phyloP scores from a whole-genome alignment of 2,329 filamentous ascomycete species.

The Tolypocladium capitatum region DNA sequence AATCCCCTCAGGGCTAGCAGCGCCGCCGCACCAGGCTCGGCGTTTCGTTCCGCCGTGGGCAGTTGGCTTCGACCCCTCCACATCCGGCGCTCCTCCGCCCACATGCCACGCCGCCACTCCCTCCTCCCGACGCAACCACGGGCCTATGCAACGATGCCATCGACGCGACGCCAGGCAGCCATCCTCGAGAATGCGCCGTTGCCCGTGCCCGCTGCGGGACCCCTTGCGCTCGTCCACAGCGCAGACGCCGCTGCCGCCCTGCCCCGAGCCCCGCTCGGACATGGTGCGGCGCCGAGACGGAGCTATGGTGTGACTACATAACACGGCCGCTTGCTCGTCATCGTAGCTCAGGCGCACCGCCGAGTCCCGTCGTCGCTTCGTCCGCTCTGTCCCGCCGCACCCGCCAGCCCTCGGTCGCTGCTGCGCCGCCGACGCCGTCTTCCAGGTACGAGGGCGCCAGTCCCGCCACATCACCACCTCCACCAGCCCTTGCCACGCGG shows the following conservation, averaged over 20 bases:
- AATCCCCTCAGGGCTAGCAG: neutral
- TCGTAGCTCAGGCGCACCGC: no score
- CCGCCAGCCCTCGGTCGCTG: neutral
- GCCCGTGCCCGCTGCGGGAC: neutral
- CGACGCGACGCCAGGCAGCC: neutral
- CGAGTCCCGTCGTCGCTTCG: no score
- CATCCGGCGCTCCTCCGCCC: no score
- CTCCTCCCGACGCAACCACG: neutral
- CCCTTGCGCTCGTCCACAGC: neutral
- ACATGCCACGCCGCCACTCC: no score
- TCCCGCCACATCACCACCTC: neutral
- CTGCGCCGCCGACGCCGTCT: neutral
- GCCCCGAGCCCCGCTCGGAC: neutral
- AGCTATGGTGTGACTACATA: no score
- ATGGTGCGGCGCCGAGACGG: conserved; percentile 1
- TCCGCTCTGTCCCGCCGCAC: neutral
- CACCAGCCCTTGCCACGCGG: neutral
- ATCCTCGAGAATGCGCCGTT: neutral
- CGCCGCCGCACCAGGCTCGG: neutral
- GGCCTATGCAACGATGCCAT: neutral
- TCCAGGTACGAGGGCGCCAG: neutral
- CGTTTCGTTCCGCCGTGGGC: neutral
- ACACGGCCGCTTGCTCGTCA: no score
- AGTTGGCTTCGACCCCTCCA: neutral
- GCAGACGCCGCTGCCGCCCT: neutral